phyloP scores from a whole-genome alignment of 2,329 filamentous ascomycete species.

The Sphaerulina vaccinii region DNA sequence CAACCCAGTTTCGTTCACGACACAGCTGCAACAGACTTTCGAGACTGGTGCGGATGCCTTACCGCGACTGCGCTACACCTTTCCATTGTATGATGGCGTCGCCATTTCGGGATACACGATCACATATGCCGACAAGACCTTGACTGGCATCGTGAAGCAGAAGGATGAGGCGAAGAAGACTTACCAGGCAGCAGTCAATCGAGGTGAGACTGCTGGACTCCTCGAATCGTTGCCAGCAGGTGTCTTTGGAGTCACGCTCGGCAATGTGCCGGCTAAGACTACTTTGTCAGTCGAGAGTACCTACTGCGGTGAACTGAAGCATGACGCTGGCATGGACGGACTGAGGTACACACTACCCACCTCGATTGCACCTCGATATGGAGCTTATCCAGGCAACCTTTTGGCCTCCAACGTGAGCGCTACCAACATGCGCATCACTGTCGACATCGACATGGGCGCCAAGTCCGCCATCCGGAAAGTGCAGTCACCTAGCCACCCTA shows the following conservation, averaged over 20 bases:
- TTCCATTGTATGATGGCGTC: constrained; percentile 71
- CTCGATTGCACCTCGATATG: constrained; percentile 66
- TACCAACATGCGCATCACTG: constrained; percentile 53
- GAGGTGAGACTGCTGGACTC: constrained; percentile 63
- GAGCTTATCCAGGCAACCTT: constrained; percentile 45
- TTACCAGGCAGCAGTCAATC: constrained; percentile 58
- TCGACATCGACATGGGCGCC: constrained; percentile 58
- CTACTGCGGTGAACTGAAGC: constrained; percentile 70
- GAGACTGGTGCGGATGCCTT: constrained; percentile 47
- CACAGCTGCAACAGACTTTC: constrained; percentile 60
- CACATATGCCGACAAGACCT: constrained; percentile 58
- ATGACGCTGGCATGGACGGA: constrained; percentile 67
- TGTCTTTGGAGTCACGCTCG: constrained; percentile 66
- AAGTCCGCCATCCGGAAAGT: constrained; percentile 60
- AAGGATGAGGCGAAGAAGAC: constrained; percentile 59
- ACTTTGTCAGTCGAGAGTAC: constrained; percentile 61
- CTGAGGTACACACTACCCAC: constrained; percentile 69
- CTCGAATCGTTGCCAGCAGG: constrained; percentile 64
- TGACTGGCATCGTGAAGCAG: constrained; percentile 66
- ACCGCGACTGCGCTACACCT: constrained; percentile 62
- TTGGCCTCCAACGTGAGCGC: constrained; percentile 25
- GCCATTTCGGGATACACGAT: constrained; percentile 68
- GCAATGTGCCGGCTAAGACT: constrained; percentile 62
- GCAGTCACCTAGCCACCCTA: constrained; percentile 66
- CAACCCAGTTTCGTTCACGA: constrained; percentile 54